Percentiles rank a stretch among this genome's conserved stretches.
Evolutionary conservation across 2,329 filamentous ascomycete species (phyloP).

Genomic region (Akanthomyces lecanii): DNA sequence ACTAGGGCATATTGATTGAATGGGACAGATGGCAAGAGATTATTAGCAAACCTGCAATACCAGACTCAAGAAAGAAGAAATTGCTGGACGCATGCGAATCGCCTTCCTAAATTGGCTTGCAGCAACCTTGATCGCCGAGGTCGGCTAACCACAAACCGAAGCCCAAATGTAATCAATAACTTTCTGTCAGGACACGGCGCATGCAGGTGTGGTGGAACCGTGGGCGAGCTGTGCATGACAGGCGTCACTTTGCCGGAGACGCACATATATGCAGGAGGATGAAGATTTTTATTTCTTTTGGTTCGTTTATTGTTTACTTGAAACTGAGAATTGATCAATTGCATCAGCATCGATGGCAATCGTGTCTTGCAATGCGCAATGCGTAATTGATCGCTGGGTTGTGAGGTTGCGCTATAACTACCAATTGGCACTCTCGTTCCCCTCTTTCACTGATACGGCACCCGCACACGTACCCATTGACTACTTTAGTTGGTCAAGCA

Average conservation of each 20-base stretch:
- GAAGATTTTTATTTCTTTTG: neutral
- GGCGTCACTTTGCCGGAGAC: neutral
- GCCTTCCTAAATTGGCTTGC: slow-evolving; percentile 9
- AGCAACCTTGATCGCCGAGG: slow-evolving; percentile 6
- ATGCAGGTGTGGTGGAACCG: slow-evolving; percentile 4
- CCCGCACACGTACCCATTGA: neutral
- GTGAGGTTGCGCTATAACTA: neutral
- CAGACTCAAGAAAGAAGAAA: neutral
- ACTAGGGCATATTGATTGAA: neutral
- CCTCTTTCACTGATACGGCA: slow-evolving; percentile 6
- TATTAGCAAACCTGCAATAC: neutral
- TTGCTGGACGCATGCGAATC: neutral
- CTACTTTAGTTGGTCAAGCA: neutral
- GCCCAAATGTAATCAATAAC: neutral
- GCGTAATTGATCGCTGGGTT: neutral
- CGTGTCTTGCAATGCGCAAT: neutral
- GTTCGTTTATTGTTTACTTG: neutral
- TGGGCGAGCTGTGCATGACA: neutral
- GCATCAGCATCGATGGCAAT: neutral
- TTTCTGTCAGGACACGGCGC: neutral
- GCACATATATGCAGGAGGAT: slow-evolving; percentile 1
- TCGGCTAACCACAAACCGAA: slow-evolving; percentile 5
- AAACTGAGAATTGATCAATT: neutral
- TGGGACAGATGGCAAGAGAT: neutral
- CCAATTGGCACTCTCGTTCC: neutral